Base-by-base conservation (phyloP, 2,329 filamentous ascomycete species). In the Aspergillus sp. region DNA sequence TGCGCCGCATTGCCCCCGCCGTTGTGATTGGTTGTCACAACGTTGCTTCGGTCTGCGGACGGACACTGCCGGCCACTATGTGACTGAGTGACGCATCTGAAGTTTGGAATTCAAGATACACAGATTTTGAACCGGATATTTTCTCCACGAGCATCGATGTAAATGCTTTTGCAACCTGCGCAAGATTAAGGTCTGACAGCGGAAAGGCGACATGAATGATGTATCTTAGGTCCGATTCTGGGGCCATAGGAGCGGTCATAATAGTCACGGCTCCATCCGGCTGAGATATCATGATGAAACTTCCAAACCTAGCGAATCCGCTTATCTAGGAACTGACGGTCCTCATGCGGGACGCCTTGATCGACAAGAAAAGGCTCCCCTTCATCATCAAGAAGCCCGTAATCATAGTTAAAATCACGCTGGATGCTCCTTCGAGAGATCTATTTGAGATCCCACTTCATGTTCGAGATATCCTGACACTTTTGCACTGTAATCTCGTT, bases 191-290 rank as follows among this genome's bases (percentile, higher is more conserved):
- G 35, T n/a, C n/a, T n/a, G 35, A 38, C n/a, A 15, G 35, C n/a
- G n/a, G 44, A 32, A 50, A 53, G 15, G 30, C 27, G 12, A 50
- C 33, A 41, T 46, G 41, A 22, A 53, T 46, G n/a, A 50, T 39
- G 45, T 53, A 53, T 43, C 43, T 42, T 17, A 48, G 32, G 15
- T 44, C 45, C 12, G 45, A 41, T 15, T 53, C 43, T 25, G 15
- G 2, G 13, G 41, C 20, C 33, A 5, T 13, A 6, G n/a, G 2
- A 19, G 15, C 19, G 23, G 43, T 38, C n/a, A 13, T 46, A n/a
- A 50, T 50, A 17, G 37, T 37, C 20, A 50, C 15, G 22, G 39
- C 6, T 7, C 23, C 45, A 27, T 41, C 20, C 19, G 42, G 12
- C 3, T 33, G 23, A 32, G 39, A 44, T 25, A 30, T 23, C 25